Conservation (phyloP, 1,284 basidiomycete species). For the Chondrostereum purpureum region DNA sequence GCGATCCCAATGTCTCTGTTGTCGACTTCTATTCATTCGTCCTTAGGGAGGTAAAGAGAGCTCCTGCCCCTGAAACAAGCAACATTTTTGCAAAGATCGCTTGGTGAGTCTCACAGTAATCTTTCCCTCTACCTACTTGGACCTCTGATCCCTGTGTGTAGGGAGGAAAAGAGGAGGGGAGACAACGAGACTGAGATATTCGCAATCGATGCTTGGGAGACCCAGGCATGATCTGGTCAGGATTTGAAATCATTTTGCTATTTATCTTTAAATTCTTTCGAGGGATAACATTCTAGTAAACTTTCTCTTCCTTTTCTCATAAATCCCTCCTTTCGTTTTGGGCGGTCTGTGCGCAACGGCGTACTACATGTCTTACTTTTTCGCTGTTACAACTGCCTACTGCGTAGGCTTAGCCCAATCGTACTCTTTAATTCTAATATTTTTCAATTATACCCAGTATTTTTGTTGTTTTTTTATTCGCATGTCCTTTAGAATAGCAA, state of each 20-base stretch:
- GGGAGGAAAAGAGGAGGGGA: not conserved
- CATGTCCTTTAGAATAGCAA: no score
- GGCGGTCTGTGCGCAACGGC: no score
- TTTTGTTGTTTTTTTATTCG: no score
- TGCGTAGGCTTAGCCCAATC: no score
- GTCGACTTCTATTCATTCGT: not conserved
- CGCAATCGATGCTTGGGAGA: constrained; percentile 9
- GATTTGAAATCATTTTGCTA: not conserved
- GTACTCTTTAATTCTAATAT: no score
- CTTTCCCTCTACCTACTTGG: not conserved
- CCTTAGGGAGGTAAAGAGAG: not conserved
- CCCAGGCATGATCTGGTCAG: constrained; percentile 2
- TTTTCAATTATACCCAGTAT: no score
- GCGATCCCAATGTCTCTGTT: not conserved
- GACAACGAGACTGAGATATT: not conserved
- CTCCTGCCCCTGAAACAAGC: no score
- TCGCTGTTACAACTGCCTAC: not conserved
- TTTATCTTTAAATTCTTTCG: not conserved
- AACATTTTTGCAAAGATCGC: constrained; percentile 10
- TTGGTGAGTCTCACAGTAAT: constrained; percentile 7
- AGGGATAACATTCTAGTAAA: not conserved
- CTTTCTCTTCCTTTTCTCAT: not conserved
- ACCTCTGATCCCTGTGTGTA: not conserved
- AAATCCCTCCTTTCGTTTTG: no score
- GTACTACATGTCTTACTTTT: not conserved